These are phyloP conservation scores for Hanseniaspora singularis DNA, from an alignment of 805 yeast genomes.

Conservation along the genomic window DNA sequence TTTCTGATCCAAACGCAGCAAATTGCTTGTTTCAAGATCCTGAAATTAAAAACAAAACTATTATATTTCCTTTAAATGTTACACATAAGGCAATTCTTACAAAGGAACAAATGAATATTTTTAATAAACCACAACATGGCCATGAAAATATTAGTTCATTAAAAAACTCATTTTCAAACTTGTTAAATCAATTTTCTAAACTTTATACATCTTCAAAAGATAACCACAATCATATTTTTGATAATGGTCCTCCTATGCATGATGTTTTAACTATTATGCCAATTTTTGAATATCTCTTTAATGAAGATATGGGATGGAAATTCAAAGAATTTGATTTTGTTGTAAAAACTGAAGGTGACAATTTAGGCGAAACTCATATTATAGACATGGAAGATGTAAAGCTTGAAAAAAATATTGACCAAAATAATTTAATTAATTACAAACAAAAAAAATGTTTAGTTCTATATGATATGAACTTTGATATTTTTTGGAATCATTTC, in stretches of 20 bases:
- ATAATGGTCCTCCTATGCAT: slow-evolving; percentile 62
- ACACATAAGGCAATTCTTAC: slow-evolving; percentile 47
- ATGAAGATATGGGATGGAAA: slow-evolving; percentile 18
- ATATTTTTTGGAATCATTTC: slow-evolving; percentile 38
- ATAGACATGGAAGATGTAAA: slow-evolving; percentile 19
- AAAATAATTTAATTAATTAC: slow-evolving; percentile 22
- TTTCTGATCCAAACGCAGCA: slow-evolving; percentile 70
- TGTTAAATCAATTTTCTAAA: slow-evolving; percentile 43
- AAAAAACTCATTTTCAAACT: slow-evolving; percentile 19
- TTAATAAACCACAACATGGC: not conserved
- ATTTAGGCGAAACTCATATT: slow-evolving; percentile 44
- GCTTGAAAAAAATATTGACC: slow-evolving; percentile 19
- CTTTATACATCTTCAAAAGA: slow-evolving; percentile 39
- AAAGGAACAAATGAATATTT: not conserved
- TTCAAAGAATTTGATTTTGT: slow-evolving; percentile 24
- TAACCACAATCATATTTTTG: slow-evolving; percentile 24
- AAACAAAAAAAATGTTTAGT: slow-evolving; percentile 23
- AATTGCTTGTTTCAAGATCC: slow-evolving; percentile 40
- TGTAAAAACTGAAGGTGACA: slow-evolving; percentile 32
- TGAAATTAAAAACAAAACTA: slow-evolving; percentile 36
- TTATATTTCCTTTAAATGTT: slow-evolving; percentile 55
- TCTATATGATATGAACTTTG: slow-evolving; percentile 31
- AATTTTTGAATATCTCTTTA: slow-evolving; percentile 34
- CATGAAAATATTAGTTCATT: not conserved
- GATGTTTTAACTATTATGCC: slow-evolving; percentile 65